A percentile compares a stretch with the other conserved stretches of the same genome.
Conservation (phyloP, 352 stramenopile genomes). For the Pilasporangium apinafurcum region DNA sequence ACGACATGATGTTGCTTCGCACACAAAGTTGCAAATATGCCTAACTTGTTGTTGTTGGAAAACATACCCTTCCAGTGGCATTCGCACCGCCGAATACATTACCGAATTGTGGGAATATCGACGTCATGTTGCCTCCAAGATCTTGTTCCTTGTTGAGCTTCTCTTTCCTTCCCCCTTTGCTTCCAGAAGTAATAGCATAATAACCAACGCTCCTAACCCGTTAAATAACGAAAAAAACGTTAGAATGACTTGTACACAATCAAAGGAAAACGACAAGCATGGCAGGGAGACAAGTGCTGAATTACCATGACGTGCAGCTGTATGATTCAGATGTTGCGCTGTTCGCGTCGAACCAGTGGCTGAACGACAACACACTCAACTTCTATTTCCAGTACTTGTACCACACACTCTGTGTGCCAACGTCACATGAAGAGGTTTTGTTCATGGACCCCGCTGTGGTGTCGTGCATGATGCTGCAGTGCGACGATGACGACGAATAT, state of each 20-base stretch:
- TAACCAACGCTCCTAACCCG: slow-evolving; percentile 12
- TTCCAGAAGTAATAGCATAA: neutral
- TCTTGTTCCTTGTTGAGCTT: slow-evolving; percentile 6
- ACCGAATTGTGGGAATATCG: slow-evolving; percentile 76
- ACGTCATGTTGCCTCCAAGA: slow-evolving; percentile 24
- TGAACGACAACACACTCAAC: slow-evolving; percentile 82
- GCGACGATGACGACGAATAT: slow-evolving; percentile 77
- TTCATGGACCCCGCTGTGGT: slow-evolving; percentile 75
- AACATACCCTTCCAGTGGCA: too few species aligned
- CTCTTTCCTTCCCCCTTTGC: neutral
- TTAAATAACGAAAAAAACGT: slow-evolving; percentile 2
- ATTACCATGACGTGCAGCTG: slow-evolving; percentile 79
- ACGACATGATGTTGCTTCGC: too few species aligned
- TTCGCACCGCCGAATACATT: slow-evolving; percentile 73
- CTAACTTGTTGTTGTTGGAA: too few species aligned
- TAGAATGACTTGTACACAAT: neutral
- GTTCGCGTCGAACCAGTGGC: slow-evolving; percentile 50
- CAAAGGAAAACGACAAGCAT: slow-evolving; percentile 13
- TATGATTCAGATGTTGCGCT: slow-evolving; percentile 77
- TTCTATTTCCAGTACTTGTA: slow-evolving; percentile 77
- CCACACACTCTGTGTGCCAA: slow-evolving; percentile 23
- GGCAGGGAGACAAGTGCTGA: slow-evolving; percentile 48
- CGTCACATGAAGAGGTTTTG: slow-evolving; percentile 18
- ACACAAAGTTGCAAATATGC: too few species aligned
- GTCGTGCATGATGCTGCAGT: slow-evolving; percentile 78